Evolutionary conservation across 163 green algal genomes (phyloP), one percentile per base, ranked within the genome.

Genomic region (Prototheca cutis): DNA sequence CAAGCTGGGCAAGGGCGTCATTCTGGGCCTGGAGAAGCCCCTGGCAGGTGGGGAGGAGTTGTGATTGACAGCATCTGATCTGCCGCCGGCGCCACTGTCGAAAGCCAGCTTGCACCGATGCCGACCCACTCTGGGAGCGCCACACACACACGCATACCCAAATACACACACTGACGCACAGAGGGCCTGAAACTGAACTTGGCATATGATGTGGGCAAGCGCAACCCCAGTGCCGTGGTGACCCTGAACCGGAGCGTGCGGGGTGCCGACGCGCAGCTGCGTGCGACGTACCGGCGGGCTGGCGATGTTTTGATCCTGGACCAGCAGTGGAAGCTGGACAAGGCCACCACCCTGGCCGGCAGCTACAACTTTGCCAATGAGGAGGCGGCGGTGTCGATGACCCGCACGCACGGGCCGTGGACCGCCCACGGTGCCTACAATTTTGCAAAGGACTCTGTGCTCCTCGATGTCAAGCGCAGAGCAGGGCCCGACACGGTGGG

Each of bases 351-450:
- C 10, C 42, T 7, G 0, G 51, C 24, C 18, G 24, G 63, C 48
- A 58, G 39, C 10, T 77, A 77, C 61, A 73, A 77, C 40, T 77
- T 77, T 28, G 6, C n/a, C 4, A 70, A 31, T 15, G 48, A 71
- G 29, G 64, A 70, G 45, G 55, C 57, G 23, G 25, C 52, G 2
- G 60, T 66, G 32, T 39, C 25, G 8, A 59, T 62, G 23, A 65
- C 55, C 28, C 59, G 64, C 55, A 62, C 34, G 45, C 30, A 53
- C 23, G 59, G 53, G 18, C 25, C 31, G 24, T 60, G 48, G n/a
- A 64, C 59, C n/a, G 48, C 59, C 21, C 29, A 33, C 21, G 55
- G 15, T 5, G 25, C 13, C 27, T 77, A 77, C 60, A 61, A 65
- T 29, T 52, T 70, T 42, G 18, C 30, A 5, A 47, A 8, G 4